A percentile compares a stretch with the other conserved stretches of the same genome.
phyloP scores from a whole-genome alignment of 257 asterid genomes.

The Nicotiana tomentosiformis region DNA sequence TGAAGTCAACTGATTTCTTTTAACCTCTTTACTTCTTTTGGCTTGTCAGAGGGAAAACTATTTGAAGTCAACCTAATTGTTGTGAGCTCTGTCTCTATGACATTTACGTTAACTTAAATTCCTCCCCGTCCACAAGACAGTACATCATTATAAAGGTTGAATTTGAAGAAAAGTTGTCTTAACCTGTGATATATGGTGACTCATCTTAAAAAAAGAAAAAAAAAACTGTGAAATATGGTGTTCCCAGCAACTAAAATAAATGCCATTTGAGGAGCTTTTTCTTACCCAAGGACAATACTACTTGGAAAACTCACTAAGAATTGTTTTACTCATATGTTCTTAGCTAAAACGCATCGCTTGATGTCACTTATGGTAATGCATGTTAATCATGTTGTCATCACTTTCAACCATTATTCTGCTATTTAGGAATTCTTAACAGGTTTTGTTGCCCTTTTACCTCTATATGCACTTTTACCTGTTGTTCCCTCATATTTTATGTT shows the following conservation, averaged over 20 bases:
- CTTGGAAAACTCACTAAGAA: neutral
- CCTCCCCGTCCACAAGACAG: neutral
- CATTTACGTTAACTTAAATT: neutral
- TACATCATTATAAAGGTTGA: neutral
- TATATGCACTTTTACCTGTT: neutral
- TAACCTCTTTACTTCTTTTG: neutral
- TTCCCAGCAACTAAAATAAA: neutral
- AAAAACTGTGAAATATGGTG: neutral
- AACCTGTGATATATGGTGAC: neutral
- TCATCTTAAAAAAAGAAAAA: neutral
- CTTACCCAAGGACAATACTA: neutral
- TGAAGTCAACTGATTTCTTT: neutral
- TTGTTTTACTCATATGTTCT: neutral
- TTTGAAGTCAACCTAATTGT: neutral
- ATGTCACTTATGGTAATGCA: neutral
- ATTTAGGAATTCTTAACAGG: neutral
- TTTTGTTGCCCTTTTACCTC: neutral
- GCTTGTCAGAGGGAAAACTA: neutral
- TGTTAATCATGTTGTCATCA: neutral
- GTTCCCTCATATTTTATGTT: conserved; percentile 11
- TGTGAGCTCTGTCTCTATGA: neutral
- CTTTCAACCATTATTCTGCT: neutral
- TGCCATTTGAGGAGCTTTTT: neutral
- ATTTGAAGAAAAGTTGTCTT: neutral
- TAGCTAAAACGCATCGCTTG: neutral